A percentile compares a stretch with the other conserved stretches of the same genome.
Evolutionary conservation across 805 yeast species (phyloP).

Genomic region (Candida succiphila): DNA sequence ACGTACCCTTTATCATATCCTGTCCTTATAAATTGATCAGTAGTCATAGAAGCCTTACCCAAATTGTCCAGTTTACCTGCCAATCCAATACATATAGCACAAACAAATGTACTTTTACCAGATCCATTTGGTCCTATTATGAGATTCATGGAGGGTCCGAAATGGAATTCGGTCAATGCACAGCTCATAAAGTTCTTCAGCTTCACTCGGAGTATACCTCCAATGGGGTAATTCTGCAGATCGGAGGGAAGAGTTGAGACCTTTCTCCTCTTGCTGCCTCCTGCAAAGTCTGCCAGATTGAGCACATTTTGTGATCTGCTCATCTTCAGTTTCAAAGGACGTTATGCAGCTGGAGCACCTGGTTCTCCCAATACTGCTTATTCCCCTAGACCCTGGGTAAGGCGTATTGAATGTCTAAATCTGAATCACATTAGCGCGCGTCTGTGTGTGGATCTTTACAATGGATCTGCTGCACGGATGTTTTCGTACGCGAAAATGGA

Average conservation of each 20-base stretch:
- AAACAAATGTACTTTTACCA: conserved; percentile 87
- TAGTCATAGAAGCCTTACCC: conserved; percentile 54
- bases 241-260: conserved; percentile 6
- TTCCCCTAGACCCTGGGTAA: too few species aligned
- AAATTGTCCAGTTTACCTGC: conserved; percentile 70
- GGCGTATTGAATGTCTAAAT: too few species aligned
- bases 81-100: conserved; percentile 84
- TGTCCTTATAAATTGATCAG: conserved; percentile 61
- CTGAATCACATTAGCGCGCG: too few species aligned
- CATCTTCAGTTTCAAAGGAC: too few species aligned
- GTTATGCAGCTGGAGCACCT: too few species aligned
- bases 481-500: too few species aligned
- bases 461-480: too few species aligned
- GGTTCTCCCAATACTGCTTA: too few species aligned
- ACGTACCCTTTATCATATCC: conserved; percentile 40
- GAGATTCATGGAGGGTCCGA: conserved; percentile 81
- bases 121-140: conserved; percentile 96
- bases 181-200: conserved; percentile 63
- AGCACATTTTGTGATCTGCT: too few species aligned
- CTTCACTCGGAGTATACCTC: conserved; percentile 39
- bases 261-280: conserved; percentile 12
- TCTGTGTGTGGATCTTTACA: too few species aligned
- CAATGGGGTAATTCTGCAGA: conserved; percentile 27
- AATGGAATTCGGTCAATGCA: conserved; percentile 53
- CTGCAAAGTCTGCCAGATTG: too few species aligned